These are phyloP conservation scores for Fusarium secorum DNA, from an alignment of 2,329 filamentous ascomycete genomes.

Conservation along the genomic window DNA sequence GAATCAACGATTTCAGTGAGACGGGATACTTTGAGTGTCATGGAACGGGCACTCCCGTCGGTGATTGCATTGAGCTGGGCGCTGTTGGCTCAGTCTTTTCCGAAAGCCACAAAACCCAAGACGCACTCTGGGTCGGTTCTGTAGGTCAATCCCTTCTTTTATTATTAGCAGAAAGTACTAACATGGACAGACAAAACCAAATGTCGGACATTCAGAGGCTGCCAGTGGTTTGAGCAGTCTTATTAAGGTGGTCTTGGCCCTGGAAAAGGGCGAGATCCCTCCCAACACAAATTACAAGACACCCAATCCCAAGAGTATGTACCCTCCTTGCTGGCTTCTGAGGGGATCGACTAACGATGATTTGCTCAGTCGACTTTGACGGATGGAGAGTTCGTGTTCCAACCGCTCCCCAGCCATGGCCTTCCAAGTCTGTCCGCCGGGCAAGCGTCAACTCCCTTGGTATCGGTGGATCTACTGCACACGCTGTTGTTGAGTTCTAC, in stretches of 20 bases:
- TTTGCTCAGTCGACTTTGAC: slow-evolving; percentile 29
- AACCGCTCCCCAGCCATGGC: slow-evolving; percentile 33
- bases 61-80: slow-evolving; percentile 42
- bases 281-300: slow-evolving; percentile 39
- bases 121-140: slow-evolving; percentile 53
- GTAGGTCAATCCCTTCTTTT: slow-evolving; percentile 44
- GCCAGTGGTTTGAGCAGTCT: slow-evolving; percentile 42
- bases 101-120: slow-evolving; percentile 29
- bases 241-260: slow-evolving; percentile 39
- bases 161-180: fast-evolving
- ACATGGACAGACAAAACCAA: slow-evolving; percentile 41
- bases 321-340: fast-evolving
- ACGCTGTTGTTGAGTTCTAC: slow-evolving; percentile 50
- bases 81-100: slow-evolving; percentile 48
- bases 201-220: slow-evolving; percentile 42
- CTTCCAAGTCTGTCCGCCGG: slow-evolving; percentile 35
- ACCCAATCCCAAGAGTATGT: slow-evolving; percentile 37
- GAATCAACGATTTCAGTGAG: slow-evolving; percentile 29
- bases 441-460: slow-evolving; percentile 49
- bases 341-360: neutral
- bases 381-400: slow-evolving; percentile 38
- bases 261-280: slow-evolving; percentile 42
- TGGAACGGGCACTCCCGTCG: slow-evolving; percentile 43
- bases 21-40: slow-evolving; percentile 45
- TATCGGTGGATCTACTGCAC: slow-evolving; percentile 56